phyloP scores from a whole-genome alignment of 768 basidiomycete genomes.

The Tephrocybe sp. region DNA sequence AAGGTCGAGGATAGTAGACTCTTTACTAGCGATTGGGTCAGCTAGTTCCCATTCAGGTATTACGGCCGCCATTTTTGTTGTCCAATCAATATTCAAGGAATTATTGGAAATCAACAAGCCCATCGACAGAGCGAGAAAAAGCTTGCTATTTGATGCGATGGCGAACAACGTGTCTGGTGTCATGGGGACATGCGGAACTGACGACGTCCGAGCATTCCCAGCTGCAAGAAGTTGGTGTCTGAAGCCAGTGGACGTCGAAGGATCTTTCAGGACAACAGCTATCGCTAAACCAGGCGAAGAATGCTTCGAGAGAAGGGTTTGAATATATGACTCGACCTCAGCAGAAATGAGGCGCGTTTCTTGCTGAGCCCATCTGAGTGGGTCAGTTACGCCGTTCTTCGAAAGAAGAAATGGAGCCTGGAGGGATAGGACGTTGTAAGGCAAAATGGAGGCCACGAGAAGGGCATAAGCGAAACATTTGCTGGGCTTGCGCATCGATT shows the following conservation, averaged over 20 bases:
- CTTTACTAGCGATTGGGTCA: slow-evolving; percentile 32
- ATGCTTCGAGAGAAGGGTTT: slow-evolving; percentile 28
- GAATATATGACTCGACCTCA: slow-evolving; percentile 7
- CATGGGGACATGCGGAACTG: slow-evolving; percentile 22
- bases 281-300: slow-evolving; percentile 38
- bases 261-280: slow-evolving; percentile 35
- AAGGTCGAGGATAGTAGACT: slow-evolving; percentile 37
- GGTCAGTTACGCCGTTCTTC: too few species aligned
- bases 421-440: background rate
- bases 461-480: background rate
- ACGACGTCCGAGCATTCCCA: slow-evolving; percentile 30
- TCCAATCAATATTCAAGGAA: slow-evolving; percentile 35
- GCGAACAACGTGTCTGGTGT: slow-evolving; percentile 42
- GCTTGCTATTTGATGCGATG: slow-evolving; percentile 43
- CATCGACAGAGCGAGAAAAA: slow-evolving; percentile 35
- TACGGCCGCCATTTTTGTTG: slow-evolving; percentile 32
- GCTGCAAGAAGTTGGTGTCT: slow-evolving; percentile 35
- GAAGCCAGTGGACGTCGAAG: slow-evolving; percentile 27
- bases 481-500: background rate
- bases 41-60: slow-evolving; percentile 38
- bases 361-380: background rate
- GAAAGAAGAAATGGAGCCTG: background rate
- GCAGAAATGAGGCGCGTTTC: slow-evolving; percentile 4
- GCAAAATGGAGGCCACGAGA: background rate
- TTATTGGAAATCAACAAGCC: slow-evolving; percentile 38